These are phyloP conservation scores for Podaxis carcinomalis DNA, from an alignment of 768 basidiomycete genomes.

Conservation along the genomic window DNA sequence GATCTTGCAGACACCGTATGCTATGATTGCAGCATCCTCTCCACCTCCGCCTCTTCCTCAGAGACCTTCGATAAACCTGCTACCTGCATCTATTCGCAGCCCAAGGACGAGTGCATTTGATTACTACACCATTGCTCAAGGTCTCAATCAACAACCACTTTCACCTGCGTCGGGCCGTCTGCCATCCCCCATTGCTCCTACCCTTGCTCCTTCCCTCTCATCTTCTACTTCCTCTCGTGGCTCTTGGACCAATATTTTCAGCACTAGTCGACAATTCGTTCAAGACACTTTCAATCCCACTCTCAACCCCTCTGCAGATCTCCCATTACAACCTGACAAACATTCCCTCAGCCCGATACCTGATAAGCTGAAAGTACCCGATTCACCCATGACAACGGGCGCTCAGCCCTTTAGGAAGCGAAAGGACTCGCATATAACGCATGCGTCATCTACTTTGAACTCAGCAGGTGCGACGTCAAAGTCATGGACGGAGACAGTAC, in stretches of 20 bases:
- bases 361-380: constrained; percentile 11
- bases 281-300: constrained; percentile 47
- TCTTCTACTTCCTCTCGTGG: constrained; percentile 65
- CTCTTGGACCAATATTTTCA: constrained; percentile 81
- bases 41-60: neutral
- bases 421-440: constrained; percentile 23
- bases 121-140: constrained; percentile 53
- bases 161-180: constrained; percentile 54
- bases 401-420: constrained; percentile 15
- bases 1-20: constrained; percentile 48
- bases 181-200: constrained; percentile 36
- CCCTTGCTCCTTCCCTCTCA: constrained; percentile 37
- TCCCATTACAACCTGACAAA: neutral
- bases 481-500: constrained; percentile 49
- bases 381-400: constrained; percentile 13
- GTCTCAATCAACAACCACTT: constrained; percentile 33
- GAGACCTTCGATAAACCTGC: constrained; percentile 10
- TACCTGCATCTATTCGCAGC: constrained; percentile 1
- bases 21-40: neutral
- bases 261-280: constrained; percentile 61
- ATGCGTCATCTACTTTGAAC: constrained; percentile 15
- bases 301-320: constrained; percentile 35
- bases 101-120: constrained; percentile 33
- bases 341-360: neutral
- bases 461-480: constrained; percentile 35